Conservation (phyloP, 352 stramenopile species). For the Globisporangium yorkense region DNA sequence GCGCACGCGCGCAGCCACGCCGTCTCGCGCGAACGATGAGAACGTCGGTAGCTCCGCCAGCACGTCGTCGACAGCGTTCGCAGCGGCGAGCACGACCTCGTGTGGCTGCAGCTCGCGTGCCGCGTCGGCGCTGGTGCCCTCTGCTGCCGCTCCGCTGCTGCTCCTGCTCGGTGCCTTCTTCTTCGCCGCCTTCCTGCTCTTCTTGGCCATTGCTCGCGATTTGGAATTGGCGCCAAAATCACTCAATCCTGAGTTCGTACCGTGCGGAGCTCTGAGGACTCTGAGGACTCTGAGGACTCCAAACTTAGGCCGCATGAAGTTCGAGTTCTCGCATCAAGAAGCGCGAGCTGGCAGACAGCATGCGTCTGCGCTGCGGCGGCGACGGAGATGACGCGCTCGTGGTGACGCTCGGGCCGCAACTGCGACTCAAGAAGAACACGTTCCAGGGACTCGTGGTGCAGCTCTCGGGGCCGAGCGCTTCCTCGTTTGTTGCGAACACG, state of each 20-base stretch:
- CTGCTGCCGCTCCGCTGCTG: not conserved
- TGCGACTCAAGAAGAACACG: conserved; percentile 63
- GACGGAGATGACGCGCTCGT: conserved; percentile 1
- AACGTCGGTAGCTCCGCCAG: conserved; percentile 61
- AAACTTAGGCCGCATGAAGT: too few relatives aligned
- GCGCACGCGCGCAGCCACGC: conserved; percentile 32
- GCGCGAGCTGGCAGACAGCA: not conserved
- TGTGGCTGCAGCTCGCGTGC: conserved; percentile 1
- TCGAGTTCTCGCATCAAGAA: too few relatives aligned
- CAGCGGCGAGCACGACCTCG: conserved; percentile 28
- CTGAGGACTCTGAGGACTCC: too few relatives aligned
- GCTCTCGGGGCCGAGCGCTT: conserved; percentile 15
- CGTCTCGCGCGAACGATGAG: conserved; percentile 43
- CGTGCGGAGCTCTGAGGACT: not conserved
- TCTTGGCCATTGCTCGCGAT: conserved; percentile 18
- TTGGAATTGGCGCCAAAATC: not conserved
- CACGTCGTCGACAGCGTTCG: conserved; percentile 52
- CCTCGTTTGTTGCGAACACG: conserved; percentile 6
- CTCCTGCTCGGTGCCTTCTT: conserved; percentile 2
- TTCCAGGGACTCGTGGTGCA: conserved; percentile 63
- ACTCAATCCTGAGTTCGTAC: not conserved
- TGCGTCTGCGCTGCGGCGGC: conserved; percentile 10
- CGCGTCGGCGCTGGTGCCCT: too few relatives aligned
- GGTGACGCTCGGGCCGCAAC: conserved; percentile 40
- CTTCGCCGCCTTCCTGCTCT: conserved; percentile 14